Evolutionary conservation across 2,329 filamentous ascomycete genomes (phyloP).

Genomic region (Cladophialophora immunda): DNA sequence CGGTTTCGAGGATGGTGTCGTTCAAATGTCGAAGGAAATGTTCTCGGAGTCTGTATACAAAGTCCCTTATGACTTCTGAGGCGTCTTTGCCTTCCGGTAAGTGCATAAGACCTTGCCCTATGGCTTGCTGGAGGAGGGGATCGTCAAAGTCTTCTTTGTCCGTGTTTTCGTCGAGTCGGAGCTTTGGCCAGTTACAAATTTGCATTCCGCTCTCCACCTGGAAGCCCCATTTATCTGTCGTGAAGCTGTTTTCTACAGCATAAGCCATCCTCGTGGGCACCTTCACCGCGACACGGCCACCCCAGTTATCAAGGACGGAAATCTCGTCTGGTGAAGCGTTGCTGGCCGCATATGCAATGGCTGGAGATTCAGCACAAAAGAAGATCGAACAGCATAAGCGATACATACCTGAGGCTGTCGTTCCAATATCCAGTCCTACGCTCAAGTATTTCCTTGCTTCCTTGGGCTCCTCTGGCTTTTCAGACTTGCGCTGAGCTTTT

Average conservation of each 20-base stretch:
- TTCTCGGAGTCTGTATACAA: background rate
- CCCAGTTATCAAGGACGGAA: conserved; percentile 1
- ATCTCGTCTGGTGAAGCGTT: background rate
- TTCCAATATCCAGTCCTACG: conserved; percentile 2
- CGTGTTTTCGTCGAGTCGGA: conserved; percentile 12
- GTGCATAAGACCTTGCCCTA: conserved; percentile 11
- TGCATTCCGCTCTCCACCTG: background rate
- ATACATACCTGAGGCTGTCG: background rate
- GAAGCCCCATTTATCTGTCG: conserved; percentile 7
- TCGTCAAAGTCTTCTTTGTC: conserved; percentile 9
- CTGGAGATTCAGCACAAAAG: background rate
- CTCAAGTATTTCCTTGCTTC: background rate
- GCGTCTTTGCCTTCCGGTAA: conserved; percentile 3
- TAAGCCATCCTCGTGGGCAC: conserved; percentile 14
- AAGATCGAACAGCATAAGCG: background rate
- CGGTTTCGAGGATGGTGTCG: background rate
- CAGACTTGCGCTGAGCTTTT: background rate
- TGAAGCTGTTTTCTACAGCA: conserved; percentile 9
- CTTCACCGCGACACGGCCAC: conserved; percentile 6
- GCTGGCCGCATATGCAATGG: conserved; percentile 2
- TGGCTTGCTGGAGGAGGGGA: conserved; percentile 1
- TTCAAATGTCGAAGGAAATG: background rate
- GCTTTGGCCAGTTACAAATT: conserved; percentile 2
- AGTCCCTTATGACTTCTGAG: conserved; percentile 5
- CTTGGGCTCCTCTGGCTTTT: background rate